These are phyloP conservation scores for Solanum hybrid DNA, from an alignment of 305 asterid genomes.

Conservation along the genomic window DNA sequence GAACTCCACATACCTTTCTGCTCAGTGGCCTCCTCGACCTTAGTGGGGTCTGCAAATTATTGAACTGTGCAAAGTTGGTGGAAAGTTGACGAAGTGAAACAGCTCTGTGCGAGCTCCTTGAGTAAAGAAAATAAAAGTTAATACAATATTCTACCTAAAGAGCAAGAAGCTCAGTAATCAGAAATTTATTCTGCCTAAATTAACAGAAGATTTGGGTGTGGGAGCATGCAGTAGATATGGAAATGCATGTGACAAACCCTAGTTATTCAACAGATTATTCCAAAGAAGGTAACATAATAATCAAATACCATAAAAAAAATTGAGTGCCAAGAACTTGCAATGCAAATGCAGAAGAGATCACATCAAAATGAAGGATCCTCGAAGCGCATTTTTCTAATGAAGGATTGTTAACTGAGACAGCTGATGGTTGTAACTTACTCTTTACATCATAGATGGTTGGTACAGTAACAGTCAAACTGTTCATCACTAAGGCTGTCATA, in stretches of 20 bases:
- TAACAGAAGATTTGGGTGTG: background rate
- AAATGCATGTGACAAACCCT: background rate
- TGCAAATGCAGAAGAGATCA: background rate
- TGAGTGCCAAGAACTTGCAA: background rate
- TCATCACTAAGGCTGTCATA: background rate
- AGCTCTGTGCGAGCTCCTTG: slow-evolving; percentile 50
- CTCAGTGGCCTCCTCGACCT: slow-evolving; percentile 81
- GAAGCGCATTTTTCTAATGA: background rate
- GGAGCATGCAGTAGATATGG: background rate
- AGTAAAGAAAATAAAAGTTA: slow-evolving; percentile 1
- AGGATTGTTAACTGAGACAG: background rate
- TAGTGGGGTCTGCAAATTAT: slow-evolving; percentile 52
- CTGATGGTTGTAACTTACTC: background rate
- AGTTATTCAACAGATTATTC: background rate
- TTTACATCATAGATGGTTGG: background rate
- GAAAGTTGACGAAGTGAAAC: slow-evolving; percentile 77
- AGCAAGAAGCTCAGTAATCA: background rate
- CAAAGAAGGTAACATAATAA: background rate
- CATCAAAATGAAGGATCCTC: background rate
- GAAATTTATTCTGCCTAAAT: background rate
- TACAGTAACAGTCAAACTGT: background rate
- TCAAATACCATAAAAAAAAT: background rate
- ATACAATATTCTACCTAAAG: background rate
- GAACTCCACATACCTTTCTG: slow-evolving; percentile 45
- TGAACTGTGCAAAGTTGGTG: slow-evolving; percentile 77